These are phyloP conservation scores for Ogataea methylovora DNA, from an alignment of 805 yeast species.

Conservation along the genomic window DNA sequence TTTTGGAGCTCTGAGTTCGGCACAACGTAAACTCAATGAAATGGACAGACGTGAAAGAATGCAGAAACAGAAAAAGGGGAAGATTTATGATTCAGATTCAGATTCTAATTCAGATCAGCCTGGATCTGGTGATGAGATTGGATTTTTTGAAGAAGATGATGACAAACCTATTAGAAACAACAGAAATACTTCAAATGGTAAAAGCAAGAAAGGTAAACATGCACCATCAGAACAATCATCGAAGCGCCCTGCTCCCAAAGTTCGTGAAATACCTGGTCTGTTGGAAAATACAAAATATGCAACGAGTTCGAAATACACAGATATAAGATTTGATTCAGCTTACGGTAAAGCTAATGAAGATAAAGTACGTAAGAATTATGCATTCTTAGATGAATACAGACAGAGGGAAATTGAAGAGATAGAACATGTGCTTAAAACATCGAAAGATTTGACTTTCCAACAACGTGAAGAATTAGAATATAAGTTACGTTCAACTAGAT, in stretches of 20 bases:
- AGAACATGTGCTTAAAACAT: slow-evolving; percentile 47
- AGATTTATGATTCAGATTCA: slow-evolving; percentile 15
- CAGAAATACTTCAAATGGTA: background rate
- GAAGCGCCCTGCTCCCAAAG: slow-evolving; percentile 58
- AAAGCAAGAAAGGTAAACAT: slow-evolving; percentile 54
- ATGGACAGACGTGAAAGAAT: slow-evolving; percentile 12
- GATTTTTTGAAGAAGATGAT: slow-evolving; percentile 32
- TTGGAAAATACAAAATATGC: slow-evolving; percentile 25
- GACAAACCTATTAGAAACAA: slow-evolving; percentile 10
- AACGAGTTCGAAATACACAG: slow-evolving; percentile 47
- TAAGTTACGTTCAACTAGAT: slow-evolving; percentile 54
- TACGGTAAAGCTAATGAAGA: slow-evolving; percentile 74
- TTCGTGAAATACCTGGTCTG: slow-evolving; percentile 72
- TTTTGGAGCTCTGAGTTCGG: slow-evolving; percentile 56
- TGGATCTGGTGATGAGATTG: slow-evolving; percentile 14
- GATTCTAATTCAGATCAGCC: slow-evolving; percentile 14
- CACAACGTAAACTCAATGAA: slow-evolving; percentile 40
- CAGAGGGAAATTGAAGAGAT: slow-evolving; percentile 61
- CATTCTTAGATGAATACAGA: slow-evolving; percentile 82
- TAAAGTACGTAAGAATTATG: slow-evolving; percentile 67
- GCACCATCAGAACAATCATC: slow-evolving; percentile 82
- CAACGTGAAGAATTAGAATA: slow-evolving; percentile 49
- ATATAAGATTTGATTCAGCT: slow-evolving; percentile 87
- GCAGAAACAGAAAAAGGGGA: slow-evolving; percentile 5
- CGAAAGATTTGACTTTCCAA: slow-evolving; percentile 29